Percentiles rank a stretch among this genome's conserved stretches.
phyloP scores from a whole-genome alignment of 2,329 filamentous ascomycete genomes.

The Apiospora hydei region DNA sequence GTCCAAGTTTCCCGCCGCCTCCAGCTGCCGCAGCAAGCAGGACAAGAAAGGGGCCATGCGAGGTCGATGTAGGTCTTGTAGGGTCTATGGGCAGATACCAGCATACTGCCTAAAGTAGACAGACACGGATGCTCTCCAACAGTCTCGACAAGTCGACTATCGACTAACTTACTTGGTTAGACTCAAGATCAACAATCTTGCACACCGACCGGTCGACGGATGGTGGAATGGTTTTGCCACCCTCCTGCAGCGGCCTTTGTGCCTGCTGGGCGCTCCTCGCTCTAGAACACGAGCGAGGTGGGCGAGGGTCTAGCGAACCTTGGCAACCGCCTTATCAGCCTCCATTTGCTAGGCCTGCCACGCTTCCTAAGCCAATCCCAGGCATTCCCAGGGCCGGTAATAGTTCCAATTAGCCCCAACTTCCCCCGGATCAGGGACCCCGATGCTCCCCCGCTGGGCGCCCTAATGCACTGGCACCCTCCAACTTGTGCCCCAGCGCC shows the following conservation, averaged over 20 bases:
- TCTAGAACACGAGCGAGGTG: not conserved
- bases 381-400: not conserved
- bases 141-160: no score
- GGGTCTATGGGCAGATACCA: no score
- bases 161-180: no score
- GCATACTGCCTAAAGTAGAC: no score
- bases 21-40: not conserved
- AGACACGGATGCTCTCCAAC: no score
- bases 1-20: not conserved
- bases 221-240: not conserved
- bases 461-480: constrained; percentile 3
- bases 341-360: not conserved
- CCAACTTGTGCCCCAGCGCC: not conserved
- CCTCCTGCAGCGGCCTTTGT: not conserved
- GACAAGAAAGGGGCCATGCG: no score
- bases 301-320: not conserved
- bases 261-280: not conserved
- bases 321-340: constrained; percentile 3
- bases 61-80: not conserved
- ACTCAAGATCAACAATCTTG: not conserved
- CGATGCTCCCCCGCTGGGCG: not conserved
- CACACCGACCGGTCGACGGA: not conserved
- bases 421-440: constrained; percentile 1
- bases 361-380: not conserved
- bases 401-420: not conserved